Conservation (phyloP, 192 early-diverging fungal species). For the Backusella tuberculispora region DNA sequence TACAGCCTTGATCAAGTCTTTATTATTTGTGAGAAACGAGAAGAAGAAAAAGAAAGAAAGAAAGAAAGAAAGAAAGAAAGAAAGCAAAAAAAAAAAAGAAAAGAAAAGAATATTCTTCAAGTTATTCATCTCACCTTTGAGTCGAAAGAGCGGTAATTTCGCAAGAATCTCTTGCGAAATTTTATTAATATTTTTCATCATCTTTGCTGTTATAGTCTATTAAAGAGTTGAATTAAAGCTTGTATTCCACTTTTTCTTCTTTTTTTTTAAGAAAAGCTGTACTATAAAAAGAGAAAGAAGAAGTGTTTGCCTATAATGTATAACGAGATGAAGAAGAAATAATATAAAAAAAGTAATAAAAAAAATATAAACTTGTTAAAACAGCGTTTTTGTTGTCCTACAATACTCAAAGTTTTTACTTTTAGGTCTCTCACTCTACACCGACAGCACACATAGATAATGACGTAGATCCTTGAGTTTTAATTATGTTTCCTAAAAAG, state of each 20-base stretch:
- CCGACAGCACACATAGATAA: too few species aligned
- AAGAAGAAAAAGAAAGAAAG: too few species aligned
- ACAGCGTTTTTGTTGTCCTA: slow-evolving; percentile 10
- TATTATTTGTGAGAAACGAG: too few species aligned
- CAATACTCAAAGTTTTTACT: background rate
- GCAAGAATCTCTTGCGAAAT: slow-evolving; percentile 47
- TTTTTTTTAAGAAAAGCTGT: background rate
- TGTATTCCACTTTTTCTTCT: background rate
- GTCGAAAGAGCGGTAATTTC: slow-evolving; percentile 43
- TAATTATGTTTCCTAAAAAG: too few species aligned
- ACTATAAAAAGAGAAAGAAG: background rate
- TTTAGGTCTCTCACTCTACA: too few species aligned
- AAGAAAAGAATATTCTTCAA: background rate
- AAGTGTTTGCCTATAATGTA: background rate
- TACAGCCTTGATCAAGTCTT: slow-evolving; percentile 90
- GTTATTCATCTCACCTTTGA: slow-evolving; percentile 38
- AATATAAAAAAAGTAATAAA: too few species aligned
- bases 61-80: too few species aligned
- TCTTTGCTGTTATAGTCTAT: slow-evolving; percentile 2
- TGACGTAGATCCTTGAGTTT: too few species aligned
- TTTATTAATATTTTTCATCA: slow-evolving; percentile 46
- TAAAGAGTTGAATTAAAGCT: background rate
- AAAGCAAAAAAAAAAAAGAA: background rate
- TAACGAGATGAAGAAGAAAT: slow-evolving; percentile 4
- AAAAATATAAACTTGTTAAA: background rate